phyloP scores from a whole-genome alignment of 768 basidiomycete species.

The Rhodocollybia butyracea region DNA sequence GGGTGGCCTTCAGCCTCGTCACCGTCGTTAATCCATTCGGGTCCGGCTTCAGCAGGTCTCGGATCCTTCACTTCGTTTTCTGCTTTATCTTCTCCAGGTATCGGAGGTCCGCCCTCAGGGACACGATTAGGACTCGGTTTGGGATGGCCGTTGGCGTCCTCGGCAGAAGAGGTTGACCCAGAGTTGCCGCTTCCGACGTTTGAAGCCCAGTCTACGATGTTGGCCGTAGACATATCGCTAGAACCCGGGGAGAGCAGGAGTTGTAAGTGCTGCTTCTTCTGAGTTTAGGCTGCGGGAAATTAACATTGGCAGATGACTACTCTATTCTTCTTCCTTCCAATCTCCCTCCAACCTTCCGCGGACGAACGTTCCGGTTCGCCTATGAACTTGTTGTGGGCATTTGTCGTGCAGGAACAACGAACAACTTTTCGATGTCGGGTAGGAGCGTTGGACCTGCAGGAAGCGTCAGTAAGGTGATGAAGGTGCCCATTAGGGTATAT shows the following conservation, averaged over 20 bases:
- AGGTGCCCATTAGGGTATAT: conserved; percentile 88
- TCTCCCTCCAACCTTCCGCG: conserved; percentile 89
- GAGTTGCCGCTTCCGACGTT: conserved; percentile 79
- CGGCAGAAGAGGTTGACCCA: conserved; percentile 47
- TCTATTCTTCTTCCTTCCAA: conserved; percentile 68
- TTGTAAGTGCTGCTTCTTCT: conserved; percentile 50
- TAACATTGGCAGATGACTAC: conserved; percentile 64
- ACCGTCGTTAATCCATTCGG: conserved; percentile 5
- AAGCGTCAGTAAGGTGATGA: conserved; percentile 75
- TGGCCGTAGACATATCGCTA: conserved; percentile 83
- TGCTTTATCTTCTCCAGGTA: conserved; percentile 2
- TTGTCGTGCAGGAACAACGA: conserved; percentile 53
- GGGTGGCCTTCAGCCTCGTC: conserved; percentile 14
- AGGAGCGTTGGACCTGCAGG: conserved; percentile 30
- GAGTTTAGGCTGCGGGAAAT: neutral
- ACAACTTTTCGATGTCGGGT: conserved; percentile 23
- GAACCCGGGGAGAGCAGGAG: conserved; percentile 80
- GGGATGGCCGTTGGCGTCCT: conserved; percentile 4
- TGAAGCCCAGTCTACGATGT: conserved; percentile 80
- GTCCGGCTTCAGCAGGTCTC: neutral
- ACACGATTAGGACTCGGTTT: conserved; percentile 1
- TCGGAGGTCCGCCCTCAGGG: neutral
- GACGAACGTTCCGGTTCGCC: conserved; percentile 78
- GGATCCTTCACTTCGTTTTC: conserved; percentile 15
- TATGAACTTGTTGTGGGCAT: conserved; percentile 91